These are phyloP conservation scores for Raphanus sativus DNA, from an alignment of 345 rosid genomes.

Conservation along the genomic window DNA sequence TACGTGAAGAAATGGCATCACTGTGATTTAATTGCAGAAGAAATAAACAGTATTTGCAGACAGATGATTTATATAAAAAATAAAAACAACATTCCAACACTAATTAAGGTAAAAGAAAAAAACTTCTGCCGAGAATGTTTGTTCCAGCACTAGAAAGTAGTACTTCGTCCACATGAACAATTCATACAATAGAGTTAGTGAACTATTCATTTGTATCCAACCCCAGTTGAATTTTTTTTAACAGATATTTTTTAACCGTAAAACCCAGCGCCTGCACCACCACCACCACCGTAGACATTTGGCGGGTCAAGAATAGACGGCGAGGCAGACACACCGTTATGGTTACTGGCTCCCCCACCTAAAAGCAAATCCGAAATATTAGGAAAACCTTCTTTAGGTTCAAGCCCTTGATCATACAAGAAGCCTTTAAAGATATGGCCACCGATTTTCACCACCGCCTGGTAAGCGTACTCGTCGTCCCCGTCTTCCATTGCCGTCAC, in stretches of 20 bases:
- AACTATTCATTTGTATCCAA: conserved; percentile 22
- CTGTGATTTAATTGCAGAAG: background rate
- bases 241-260: conserved; percentile 58
- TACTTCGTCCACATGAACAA: conserved; percentile 2
- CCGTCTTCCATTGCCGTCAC: conserved; percentile 94
- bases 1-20: background rate
- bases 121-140: conserved; percentile 1
- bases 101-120: conserved; percentile 1
- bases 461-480: conserved; percentile 87
- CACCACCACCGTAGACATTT: conserved; percentile 70
- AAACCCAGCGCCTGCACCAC: conserved; percentile 46
- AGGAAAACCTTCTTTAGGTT: conserved; percentile 69
- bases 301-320: conserved; percentile 58
- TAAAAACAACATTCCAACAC: background rate
- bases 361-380: conserved; percentile 82
- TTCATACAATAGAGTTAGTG: conserved; percentile 13
- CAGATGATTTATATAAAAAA: background rate
- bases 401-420: conserved; percentile 82
- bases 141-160: conserved; percentile 5
- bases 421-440: conserved; percentile 93
- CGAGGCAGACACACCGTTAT: conserved; percentile 59
- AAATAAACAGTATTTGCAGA: background rate
- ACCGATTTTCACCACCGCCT: conserved; percentile 84
- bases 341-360: conserved; percentile 58
- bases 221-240: background rate